Conservation (phyloP, 306 rosid genomes). For the Quercus engelmannii region DNA sequence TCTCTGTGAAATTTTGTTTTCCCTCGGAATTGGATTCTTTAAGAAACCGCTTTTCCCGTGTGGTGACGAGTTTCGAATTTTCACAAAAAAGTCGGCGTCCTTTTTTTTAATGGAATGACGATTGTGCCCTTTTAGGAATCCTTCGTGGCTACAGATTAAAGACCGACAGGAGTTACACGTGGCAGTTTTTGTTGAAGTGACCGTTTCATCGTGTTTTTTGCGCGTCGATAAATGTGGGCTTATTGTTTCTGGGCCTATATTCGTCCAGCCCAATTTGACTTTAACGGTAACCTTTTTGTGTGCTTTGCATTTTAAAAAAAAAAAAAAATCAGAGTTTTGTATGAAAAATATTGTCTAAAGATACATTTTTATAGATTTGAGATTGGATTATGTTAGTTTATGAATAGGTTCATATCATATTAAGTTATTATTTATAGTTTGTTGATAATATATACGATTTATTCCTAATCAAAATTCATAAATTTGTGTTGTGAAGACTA, state of each 20-base stretch:
- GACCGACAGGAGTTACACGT: background rate
- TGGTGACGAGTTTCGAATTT: no score
- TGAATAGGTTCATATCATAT: no score
- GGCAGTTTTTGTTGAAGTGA: background rate
- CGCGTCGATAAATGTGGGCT: background rate
- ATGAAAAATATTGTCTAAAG: no score
- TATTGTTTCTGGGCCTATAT: background rate
- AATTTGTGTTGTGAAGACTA: no score
- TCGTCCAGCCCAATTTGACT: background rate
- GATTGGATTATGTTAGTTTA: no score
- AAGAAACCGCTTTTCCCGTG: background rate
- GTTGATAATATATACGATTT: no score
- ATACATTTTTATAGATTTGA: no score
- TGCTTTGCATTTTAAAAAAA: no score
- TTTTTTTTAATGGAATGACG: background rate
- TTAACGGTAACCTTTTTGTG: no score
- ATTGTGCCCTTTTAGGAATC: background rate
- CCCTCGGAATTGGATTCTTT: background rate
- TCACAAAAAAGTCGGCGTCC: background rate
- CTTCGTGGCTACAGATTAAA: conserved; percentile 16
- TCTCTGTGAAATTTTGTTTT: background rate
- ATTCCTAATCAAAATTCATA: no score
- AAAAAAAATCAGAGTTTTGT: no score
- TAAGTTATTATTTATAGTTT: no score
- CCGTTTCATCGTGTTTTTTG: background rate